Evolutionary conservation across 2,329 filamentous ascomycete genomes (phyloP), one percentile per base, ranked within the genome.

Genomic region (Beauveria australis): DNA sequence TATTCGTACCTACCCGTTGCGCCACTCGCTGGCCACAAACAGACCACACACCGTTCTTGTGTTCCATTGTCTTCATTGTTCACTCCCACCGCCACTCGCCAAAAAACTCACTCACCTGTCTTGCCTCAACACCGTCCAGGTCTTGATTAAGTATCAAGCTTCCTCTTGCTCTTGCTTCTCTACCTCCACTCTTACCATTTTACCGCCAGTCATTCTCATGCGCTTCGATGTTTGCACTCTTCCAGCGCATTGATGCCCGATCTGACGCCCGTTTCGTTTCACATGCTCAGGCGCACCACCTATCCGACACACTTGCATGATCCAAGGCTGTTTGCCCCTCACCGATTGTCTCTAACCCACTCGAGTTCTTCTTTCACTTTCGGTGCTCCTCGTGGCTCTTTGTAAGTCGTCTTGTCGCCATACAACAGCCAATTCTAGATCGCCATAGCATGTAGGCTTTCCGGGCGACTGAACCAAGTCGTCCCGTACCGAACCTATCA

Each of bases 261-360:
- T n/a, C 41, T 59, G 56, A 59, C 37, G 56, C 40, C 48, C 48
- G 56, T 53, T 59, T 59, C 48, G 56, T 59, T 59, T 59, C 56
- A 59, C 26, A 47, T 53, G 48, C 26, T 53, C 47, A 53, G 28
- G 56, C 41, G 26, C 40, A 52, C 53, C 7, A 47, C 56, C 48
- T 47, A 52, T 26, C 40, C 56, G 46, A 59, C 30, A 59, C 56
- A 44, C 33, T 48, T 41, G 14, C 14, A 30, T 48, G 19, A 48
- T 30, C 54, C 30, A 57, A 48, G 22, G 30, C 16, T 12, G 8
- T 19, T 48, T 6, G 54, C 54, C 54, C 43, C 54, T 48, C 52
- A 30, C 37, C 37, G 8, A 43, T 53, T 9, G 12, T 12, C 30
- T 37, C 53, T 37, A 19, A 26, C 28, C 28, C 28, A 47, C 30